Evolutionary conservation across 176 grass and related monocot genomes (phyloP).

Genomic region (Rhynchospora breviuscula): DNA sequence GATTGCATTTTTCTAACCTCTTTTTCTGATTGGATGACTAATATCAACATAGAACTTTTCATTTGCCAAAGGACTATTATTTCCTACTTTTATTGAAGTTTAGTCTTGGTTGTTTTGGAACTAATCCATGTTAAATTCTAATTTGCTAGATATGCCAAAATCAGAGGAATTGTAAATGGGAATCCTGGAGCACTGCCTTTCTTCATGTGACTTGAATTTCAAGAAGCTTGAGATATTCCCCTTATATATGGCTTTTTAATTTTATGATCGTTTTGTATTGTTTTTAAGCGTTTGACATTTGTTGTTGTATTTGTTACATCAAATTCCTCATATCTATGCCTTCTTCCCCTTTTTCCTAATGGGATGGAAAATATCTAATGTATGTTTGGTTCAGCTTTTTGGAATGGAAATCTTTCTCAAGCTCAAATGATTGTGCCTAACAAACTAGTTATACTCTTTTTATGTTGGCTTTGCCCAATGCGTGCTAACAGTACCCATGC

Average conservation of each 20-base stretch:
- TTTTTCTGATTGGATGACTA: not conserved
- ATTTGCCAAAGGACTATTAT: not conserved
- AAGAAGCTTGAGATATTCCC: slow-evolving; percentile 19
- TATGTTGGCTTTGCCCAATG: slow-evolving; percentile 4
- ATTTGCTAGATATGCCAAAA: slow-evolving; percentile 9
- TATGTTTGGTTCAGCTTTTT: slow-evolving; percentile 1
- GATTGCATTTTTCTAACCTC: not conserved
- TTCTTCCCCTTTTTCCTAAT: not conserved
- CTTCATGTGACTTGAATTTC: slow-evolving; percentile 1
- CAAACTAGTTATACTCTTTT: slow-evolving; percentile 22
- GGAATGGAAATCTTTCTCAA: slow-evolving; percentile 15
- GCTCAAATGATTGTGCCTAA: slow-evolving; percentile 17
- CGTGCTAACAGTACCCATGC: slow-evolving; percentile 25
- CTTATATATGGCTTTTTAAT: slow-evolving; percentile 15
- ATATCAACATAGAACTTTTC: slow-evolving; percentile 9
- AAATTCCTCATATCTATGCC: not conserved
- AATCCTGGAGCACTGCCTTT: slow-evolving; percentile 3
- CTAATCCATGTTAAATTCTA: not conserved
- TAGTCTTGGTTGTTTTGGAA: not conserved
- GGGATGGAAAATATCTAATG: not conserved
- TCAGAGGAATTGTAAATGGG: slow-evolving; percentile 15
- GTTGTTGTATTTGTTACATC: slow-evolving; percentile 1
- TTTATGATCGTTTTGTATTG: slow-evolving; percentile 13
- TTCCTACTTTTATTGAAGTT: not conserved
- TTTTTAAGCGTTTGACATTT: slow-evolving; percentile 7